Base-by-base conservation (phyloP, 176 grass and related monocot species). In the Oryza nivara region DNA sequence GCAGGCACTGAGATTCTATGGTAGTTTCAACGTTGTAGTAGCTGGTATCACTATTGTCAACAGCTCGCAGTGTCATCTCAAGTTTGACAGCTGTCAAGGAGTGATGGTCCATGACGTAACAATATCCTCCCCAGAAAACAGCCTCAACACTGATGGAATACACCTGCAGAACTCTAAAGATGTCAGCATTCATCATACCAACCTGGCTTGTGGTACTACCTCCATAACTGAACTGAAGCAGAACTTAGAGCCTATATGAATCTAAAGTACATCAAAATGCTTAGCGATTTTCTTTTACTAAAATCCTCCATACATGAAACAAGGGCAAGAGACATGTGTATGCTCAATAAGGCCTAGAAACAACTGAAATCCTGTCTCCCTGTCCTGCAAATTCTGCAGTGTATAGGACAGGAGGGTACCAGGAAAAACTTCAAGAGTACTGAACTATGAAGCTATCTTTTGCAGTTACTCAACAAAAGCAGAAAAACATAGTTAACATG, bases 141-240 rank as follows among this genome's bases (percentile, higher is more conserved):
- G 96, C 81, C 82, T 91, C 72, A 99, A 96, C 90, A 99, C 96
- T 5, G 96, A 99, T 10, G 96, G 96, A 67, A 99, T 99, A 88
- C 96, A 99, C 91, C 88, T 99, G 78, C 93, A 99, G 82, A 99
- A 96, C 80, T 99, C 96, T 28, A 99, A 84, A 89, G 93, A 96
- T 70, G 96, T 99, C 68, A 94, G 89, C 88, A 96, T 99, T 74
- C 91, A 96, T 87, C 96, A 96, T 80, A 91, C 84, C 36, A 91
- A 94, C 76, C 38, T 99, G 84, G 88, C 89, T 65, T 99, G 96
- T 3, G 91, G 96, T 99, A 90, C 80, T 77, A 86, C 34, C 54
- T n/a, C 68, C 76, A 64, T 44, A 60, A 64, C 26, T 28, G 26
- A 28, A 28, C 26, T 28, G 26, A 28, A 28, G 26, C 26, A 28